phyloP scores from a whole-genome alignment of 257 asterid species.

The Orobanche coerulescens region DNA sequence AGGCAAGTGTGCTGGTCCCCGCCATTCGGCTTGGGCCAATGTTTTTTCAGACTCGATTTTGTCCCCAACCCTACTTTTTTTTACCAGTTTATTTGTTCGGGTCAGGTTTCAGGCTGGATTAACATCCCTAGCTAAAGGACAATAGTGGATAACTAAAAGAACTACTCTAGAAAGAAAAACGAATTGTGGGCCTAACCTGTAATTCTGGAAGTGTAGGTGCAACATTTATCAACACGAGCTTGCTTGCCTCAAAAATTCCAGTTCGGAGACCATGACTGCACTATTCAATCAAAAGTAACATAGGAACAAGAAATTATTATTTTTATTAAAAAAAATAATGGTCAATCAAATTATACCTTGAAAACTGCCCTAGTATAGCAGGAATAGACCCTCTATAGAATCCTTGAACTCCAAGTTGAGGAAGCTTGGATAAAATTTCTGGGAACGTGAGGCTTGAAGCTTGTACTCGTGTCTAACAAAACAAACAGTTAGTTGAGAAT shows the following conservation, averaged over 20 bases:
- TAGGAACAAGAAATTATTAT: background rate
- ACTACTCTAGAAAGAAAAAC: too few relatives aligned
- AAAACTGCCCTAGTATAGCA: conserved; percentile 92
- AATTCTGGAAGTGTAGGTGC: conserved; percentile 93
- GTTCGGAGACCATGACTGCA: conserved; percentile 95
- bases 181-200: conserved; percentile 48
- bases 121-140: too few relatives aligned
- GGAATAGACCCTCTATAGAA: conserved; percentile 92
- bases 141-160: too few relatives aligned
- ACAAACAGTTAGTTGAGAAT: conserved; percentile 29
- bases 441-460: conserved; percentile 90
- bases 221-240: conserved; percentile 69
- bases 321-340: background rate
- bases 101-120: too few relatives aligned
- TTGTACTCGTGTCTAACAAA: conserved; percentile 84
- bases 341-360: conserved; percentile 43
- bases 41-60: too few relatives aligned
- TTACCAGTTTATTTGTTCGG: too few relatives aligned
- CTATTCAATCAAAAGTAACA: conserved; percentile 13
- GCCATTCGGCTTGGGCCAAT: too few relatives aligned
- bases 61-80: too few relatives aligned
- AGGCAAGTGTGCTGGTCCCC: too few relatives aligned
- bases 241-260: conserved; percentile 94
- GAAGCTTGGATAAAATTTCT: conserved; percentile 77
- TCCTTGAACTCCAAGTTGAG: conserved; percentile 77